Evolutionary conservation across 306 rosid genomes (phyloP).

Genomic region (Quercus dentata): DNA sequence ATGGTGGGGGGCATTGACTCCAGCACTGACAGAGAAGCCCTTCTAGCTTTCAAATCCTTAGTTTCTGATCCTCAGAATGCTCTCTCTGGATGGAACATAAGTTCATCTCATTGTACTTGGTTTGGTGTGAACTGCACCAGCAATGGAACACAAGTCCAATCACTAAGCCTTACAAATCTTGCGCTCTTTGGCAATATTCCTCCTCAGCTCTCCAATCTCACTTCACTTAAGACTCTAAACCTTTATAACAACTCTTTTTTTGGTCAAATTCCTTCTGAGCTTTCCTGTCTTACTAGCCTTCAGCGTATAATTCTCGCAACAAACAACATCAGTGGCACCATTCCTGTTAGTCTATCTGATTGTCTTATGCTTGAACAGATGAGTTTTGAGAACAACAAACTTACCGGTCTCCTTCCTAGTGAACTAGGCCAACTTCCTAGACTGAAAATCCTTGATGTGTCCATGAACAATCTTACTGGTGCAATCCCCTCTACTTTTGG

Average conservation of each 20-base stretch:
- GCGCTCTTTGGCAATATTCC: constrained; percentile 29
- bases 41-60: constrained; percentile 30
- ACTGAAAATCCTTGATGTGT: constrained; percentile 24
- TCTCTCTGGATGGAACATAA: not conserved
- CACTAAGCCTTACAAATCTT: constrained; percentile 21
- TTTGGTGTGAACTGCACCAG: constrained; percentile 32
- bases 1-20: not conserved
- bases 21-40: constrained; percentile 17
- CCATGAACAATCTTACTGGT: constrained; percentile 36
- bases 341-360: not conserved
- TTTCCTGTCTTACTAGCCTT: constrained; percentile 14
- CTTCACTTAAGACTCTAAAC: constrained; percentile 22
- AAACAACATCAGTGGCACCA: not conserved
- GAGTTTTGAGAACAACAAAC: constrained; percentile 16
- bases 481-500: constrained; percentile 31
- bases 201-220: constrained; percentile 24
- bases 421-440: constrained; percentile 18
- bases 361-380: constrained; percentile 3
- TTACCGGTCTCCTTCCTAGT: constrained; percentile 26
- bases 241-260: constrained; percentile 23
- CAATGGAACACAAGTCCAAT: constrained; percentile 21
- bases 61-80: constrained; percentile 25
- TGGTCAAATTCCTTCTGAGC: constrained; percentile 24
- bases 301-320: not conserved
- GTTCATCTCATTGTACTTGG: constrained; percentile 38